Conservation (phyloP, 2,329 filamentous ascomycete genomes). For the Cadophora luteo-olivacea region DNA sequence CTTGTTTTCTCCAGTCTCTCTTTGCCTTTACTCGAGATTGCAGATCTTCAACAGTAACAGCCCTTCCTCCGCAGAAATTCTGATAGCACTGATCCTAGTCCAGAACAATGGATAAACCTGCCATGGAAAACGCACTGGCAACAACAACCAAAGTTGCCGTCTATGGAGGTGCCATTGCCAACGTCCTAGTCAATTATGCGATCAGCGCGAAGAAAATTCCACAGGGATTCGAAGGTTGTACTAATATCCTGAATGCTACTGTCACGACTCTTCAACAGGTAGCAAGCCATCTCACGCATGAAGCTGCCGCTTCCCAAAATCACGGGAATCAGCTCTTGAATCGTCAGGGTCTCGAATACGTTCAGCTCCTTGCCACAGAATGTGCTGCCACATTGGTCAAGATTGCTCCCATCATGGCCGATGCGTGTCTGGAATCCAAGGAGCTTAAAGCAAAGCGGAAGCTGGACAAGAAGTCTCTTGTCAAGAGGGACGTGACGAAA, state of each 20-base stretch:
- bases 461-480: slow-evolving; percentile 19
- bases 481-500: slow-evolving; percentile 4
- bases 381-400: slow-evolving; percentile 32
- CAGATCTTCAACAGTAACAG: background rate
- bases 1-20: background rate
- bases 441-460: slow-evolving; percentile 32
- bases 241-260: slow-evolving; percentile 33
- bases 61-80: background rate
- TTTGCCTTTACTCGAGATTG: background rate
- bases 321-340: slow-evolving; percentile 33
- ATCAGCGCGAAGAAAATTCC: slow-evolving; percentile 19
- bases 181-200: slow-evolving; percentile 33
- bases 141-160: slow-evolving; percentile 21
- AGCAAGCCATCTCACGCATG: slow-evolving; percentile 25
- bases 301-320: slow-evolving; percentile 10
- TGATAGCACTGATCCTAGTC: background rate
- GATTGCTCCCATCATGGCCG: slow-evolving; percentile 24
- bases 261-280: slow-evolving; percentile 35
- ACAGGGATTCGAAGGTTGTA: slow-evolving; percentile 29
- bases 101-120: slow-evolving; percentile 27
- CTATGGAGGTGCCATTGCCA: slow-evolving; percentile 34
- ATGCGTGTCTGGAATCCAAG: slow-evolving; percentile 25
- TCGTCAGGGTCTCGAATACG: slow-evolving; percentile 33
- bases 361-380: slow-evolving; percentile 33
- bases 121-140: slow-evolving; percentile 13